Conservation (phyloP, 331 rosid species). For the Saraca asoca region DNA sequence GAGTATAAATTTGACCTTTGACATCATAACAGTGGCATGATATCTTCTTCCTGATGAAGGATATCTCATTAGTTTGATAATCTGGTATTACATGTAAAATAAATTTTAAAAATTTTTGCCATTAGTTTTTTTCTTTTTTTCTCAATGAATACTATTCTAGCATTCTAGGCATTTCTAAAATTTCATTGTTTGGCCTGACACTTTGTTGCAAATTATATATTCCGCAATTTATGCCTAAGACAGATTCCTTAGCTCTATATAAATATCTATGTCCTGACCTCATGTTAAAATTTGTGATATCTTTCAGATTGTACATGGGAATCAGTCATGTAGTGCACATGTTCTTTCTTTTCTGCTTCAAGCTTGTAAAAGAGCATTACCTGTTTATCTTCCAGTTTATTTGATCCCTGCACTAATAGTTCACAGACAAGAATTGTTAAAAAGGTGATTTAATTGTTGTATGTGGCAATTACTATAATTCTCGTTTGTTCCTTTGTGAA, state of each 20-base stretch:
- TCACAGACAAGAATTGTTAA: constrained; percentile 77
- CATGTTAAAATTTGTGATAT: constrained; percentile 10
- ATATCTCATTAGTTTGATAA: too few relatives aligned
- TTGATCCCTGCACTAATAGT: constrained; percentile 92
- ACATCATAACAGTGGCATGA: constrained; percentile 3
- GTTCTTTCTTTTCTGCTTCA: constrained; percentile 70
- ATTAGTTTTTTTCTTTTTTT: too few relatives aligned
- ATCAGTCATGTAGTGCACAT: constrained; percentile 78
- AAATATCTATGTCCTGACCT: too few relatives aligned
- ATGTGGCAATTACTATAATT: constrained; percentile 12
- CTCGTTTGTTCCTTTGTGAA: constrained; percentile 3
- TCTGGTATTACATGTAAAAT: too few relatives aligned
- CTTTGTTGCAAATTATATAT: too few relatives aligned
- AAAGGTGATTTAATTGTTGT: constrained; percentile 58
- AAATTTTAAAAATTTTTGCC: too few relatives aligned
- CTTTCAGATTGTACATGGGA: constrained; percentile 89
- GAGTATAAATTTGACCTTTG: not conserved
- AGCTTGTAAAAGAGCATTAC: constrained; percentile 87
- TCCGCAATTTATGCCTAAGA: too few relatives aligned
- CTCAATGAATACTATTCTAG: too few relatives aligned
- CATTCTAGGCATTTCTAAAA: too few relatives aligned
- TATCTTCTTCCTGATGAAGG: not conserved
- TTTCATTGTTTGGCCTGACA: too few relatives aligned
- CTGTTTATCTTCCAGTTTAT: constrained; percentile 95
- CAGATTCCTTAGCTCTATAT: too few relatives aligned